These are phyloP conservation scores for Scedosporium minutisporum DNA, from an alignment of 2,329 filamentous ascomycete genomes.

Conservation along the genomic window DNA sequence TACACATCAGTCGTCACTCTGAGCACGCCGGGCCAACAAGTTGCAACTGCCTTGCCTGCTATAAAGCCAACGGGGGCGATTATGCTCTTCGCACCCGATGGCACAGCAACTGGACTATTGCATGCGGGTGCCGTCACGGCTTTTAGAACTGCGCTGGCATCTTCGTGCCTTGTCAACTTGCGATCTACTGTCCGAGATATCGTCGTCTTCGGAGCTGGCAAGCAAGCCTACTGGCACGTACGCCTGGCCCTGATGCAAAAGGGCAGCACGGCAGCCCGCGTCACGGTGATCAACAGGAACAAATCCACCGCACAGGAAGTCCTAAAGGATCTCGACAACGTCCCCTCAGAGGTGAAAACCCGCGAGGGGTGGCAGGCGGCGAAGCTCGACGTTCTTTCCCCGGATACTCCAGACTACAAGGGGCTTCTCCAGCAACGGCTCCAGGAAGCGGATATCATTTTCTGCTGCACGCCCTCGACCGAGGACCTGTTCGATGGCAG, in stretches of 20 bases:
- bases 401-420: slow-evolving; percentile 57
- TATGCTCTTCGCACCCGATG: slow-evolving; percentile 55
- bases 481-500: slow-evolving; percentile 64
- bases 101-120: slow-evolving; percentile 56
- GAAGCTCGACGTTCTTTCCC: slow-evolving; percentile 61
- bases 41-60: slow-evolving; percentile 17
- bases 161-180: slow-evolving; percentile 53
- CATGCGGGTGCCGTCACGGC: slow-evolving; percentile 68
- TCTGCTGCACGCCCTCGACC: slow-evolving; percentile 75
- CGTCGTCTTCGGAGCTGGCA: slow-evolving; percentile 77
- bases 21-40: slow-evolving; percentile 27
- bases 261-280: slow-evolving; percentile 59
- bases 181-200: slow-evolving; percentile 65
- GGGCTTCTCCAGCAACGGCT: slow-evolving; percentile 63
- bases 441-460: slow-evolving; percentile 66
- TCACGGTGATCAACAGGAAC: slow-evolving; percentile 74
- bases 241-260: slow-evolving; percentile 70
- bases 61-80: slow-evolving; percentile 55
- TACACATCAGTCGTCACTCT: slow-evolving; percentile 49
- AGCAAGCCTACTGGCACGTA: slow-evolving; percentile 92
- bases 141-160: slow-evolving; percentile 68
- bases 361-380: slow-evolving; percentile 54
- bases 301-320: slow-evolving; percentile 33
- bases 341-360: slow-evolving; percentile 33
- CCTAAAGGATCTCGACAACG: slow-evolving; percentile 30